Evolutionary conservation across 306 rosid genomes (phyloP), one percentile per base, ranked within the genome.

Genomic region (Dryas alaskensis): DNA sequence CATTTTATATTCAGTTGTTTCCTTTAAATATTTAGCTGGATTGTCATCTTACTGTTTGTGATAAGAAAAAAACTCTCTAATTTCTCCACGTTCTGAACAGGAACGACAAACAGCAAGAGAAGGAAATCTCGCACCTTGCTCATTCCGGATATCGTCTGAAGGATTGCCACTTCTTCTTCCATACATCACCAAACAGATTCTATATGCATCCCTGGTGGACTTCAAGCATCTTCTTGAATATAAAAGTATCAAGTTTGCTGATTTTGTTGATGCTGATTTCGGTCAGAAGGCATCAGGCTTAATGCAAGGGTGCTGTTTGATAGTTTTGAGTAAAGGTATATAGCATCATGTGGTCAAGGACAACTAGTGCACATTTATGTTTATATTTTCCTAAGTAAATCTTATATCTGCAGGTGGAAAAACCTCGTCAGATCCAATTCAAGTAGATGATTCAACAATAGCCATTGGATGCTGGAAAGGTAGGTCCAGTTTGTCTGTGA

Each of bases 401-500:
- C 67, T 7, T 14, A 58, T 81, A 67, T 49, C 59, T 81, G 73
- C 92, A 94, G 96, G 79, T 65, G 76, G 75, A 39, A 65, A 51
- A 49, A 65, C 70, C 73, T 60, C 73, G 0, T 70, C 68, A 4
- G 89, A 83, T 47, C 45, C 83, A 60, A 70, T 75, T 82, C 14
- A 87, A 74, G 90, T 90, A 19, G 93, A 90, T n/a, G 87, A 82
- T 44, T 88, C 98, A 12, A 86, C 96, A 40, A 88, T 95, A 77
- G 99, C 99, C 78, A 95, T 95, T 64, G 98, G 98, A 57, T 92
- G 98, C 90, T 95, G 99, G 99, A 95, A 73, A 81, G 99, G 99
- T 60, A 83, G 84, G 84, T 82, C 85, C 4, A 95, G 97, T 79
- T 82, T 95, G 85, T 74, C 90, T 0, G 93, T 92, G 76, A 88